These are phyloP conservation scores for Chamaecyparis obtusa DNA, from an alignment of 75 land plant genomes.

Conservation along the genomic window DNA sequence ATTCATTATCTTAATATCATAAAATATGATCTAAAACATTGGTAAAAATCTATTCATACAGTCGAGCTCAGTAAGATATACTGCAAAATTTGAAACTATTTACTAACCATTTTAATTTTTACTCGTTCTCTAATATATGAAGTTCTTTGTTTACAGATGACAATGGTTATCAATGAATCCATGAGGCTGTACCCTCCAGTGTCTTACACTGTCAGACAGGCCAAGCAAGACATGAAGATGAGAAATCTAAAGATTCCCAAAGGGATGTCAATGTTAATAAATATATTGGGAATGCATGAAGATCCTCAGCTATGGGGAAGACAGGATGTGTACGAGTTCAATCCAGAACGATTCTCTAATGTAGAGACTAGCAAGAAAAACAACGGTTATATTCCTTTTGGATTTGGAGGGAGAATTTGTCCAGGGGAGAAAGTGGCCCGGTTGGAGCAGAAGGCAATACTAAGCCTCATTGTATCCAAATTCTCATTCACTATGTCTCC, in stretches of 20 bases:
- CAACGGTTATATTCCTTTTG: constrained; percentile 5
- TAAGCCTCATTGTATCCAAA: not conserved
- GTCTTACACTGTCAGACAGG: constrained; percentile 7
- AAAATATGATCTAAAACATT: too few relatives aligned
- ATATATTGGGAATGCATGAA: constrained; percentile 7
- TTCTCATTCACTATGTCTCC: not conserved
- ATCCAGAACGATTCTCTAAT: not conserved
- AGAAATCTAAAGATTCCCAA: not conserved
- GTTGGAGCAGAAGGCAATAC: constrained; percentile 7
- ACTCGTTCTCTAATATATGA: not conserved
- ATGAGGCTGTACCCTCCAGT: constrained; percentile 8
- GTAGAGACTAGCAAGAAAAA: not conserved
- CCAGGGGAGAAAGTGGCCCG: constrained; percentile 5
- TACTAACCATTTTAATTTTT: not conserved
- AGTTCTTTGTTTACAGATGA: not conserved
- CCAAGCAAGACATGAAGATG: not conserved
- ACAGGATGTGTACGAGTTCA: constrained; percentile 5
- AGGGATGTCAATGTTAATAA: constrained; percentile 3
- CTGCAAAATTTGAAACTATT: too few relatives aligned
- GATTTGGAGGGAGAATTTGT: constrained; percentile 6
- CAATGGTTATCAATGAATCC: constrained; percentile 1
- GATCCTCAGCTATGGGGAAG: constrained; percentile 4
- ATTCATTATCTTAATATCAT: too few relatives aligned
- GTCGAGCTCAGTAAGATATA: too few relatives aligned
- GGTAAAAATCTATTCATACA: too few relatives aligned